Conservation (phyloP, 768 basidiomycete genomes). For the Cyathus striatus region DNA sequence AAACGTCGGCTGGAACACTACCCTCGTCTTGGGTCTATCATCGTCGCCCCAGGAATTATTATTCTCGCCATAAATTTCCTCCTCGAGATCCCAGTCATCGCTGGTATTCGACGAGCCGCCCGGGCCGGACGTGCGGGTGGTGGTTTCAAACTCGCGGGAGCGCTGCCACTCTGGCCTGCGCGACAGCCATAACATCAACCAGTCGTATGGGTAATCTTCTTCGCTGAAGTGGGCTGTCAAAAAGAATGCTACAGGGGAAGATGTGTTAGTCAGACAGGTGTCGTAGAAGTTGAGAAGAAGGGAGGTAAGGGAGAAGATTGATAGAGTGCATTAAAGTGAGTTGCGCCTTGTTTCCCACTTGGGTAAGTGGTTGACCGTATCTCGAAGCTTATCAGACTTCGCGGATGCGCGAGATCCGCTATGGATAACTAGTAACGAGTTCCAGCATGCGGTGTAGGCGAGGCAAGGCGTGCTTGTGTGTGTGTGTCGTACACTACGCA, state of each 20-base stretch:
- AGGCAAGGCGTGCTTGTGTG: too few species aligned
- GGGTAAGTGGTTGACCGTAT: too few species aligned
- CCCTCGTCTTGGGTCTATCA: slow-evolving; percentile 59
- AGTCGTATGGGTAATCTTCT: slow-evolving; percentile 88
- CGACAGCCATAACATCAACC: slow-evolving; percentile 89
- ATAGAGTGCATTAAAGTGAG: too few species aligned
- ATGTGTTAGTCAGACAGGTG: slow-evolving; percentile 11
- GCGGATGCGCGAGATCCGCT: too few species aligned
- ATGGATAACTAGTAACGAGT: too few species aligned
- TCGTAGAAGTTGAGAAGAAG: slow-evolving; percentile 9
- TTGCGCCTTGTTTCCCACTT: too few species aligned
- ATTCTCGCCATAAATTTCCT: slow-evolving; percentile 22
- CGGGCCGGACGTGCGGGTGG: slow-evolving; percentile 66
- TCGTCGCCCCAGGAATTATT: slow-evolving; percentile 40
- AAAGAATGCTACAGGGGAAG: slow-evolving; percentile 61
- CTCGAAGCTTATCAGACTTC: too few species aligned
- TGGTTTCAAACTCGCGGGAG: slow-evolving; percentile 85
- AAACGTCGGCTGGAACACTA: slow-evolving; percentile 84
- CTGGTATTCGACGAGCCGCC: slow-evolving; percentile 32
- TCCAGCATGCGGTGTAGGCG: too few species aligned
- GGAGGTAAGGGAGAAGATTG: slow-evolving; percentile 1
- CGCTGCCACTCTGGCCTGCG: slow-evolving; percentile 84
- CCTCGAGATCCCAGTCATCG: slow-evolving; percentile 1
- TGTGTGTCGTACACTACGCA: too few species aligned
- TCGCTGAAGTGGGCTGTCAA: slow-evolving; percentile 87